A percentile compares a stretch with the other conserved stretches of the same genome.
Conservation (phyloP, 768 basidiomycete species). For the Mycena haematopus region DNA sequence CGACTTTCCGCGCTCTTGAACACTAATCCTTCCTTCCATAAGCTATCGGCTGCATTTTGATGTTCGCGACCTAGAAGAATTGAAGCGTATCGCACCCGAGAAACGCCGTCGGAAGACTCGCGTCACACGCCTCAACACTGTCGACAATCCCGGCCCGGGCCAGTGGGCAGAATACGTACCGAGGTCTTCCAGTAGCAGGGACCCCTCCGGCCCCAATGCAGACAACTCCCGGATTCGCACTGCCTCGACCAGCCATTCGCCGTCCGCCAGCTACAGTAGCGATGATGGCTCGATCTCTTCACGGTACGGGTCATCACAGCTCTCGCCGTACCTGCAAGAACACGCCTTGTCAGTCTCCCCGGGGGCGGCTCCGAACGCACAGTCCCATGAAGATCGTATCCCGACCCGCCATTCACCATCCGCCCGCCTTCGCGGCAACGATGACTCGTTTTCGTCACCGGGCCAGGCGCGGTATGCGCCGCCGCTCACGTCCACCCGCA, state of each 20-base stretch:
- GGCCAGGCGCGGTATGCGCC: not conserved
- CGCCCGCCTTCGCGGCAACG: not conserved
- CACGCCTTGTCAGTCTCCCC: not conserved
- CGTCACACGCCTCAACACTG: not conserved
- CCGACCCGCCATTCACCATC: not conserved
- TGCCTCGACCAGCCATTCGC: not conserved
- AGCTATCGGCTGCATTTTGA: conserved; percentile 6
- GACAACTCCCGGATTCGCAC: not conserved
- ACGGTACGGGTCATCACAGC: not conserved
- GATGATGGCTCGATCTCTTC: not conserved
- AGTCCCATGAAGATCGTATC: not conserved
- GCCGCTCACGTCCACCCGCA: not conserved
- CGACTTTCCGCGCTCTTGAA: not conserved
- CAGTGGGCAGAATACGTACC: not conserved
- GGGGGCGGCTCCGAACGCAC: not conserved
- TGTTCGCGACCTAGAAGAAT: not conserved
- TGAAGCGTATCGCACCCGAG: not conserved
- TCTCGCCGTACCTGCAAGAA: not conserved
- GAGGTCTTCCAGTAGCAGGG: not conserved
- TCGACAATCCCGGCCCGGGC: not conserved
- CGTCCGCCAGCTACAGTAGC: not conserved
- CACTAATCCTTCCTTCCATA: not conserved
- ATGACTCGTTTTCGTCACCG: not conserved
- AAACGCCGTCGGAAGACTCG: conserved; percentile 1
- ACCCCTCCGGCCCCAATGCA: too few relatives aligned